Evolutionary conservation across 129 eudicot genomes (phyloP).

Genomic region (Chrysanthemum lavandulifolium): DNA sequence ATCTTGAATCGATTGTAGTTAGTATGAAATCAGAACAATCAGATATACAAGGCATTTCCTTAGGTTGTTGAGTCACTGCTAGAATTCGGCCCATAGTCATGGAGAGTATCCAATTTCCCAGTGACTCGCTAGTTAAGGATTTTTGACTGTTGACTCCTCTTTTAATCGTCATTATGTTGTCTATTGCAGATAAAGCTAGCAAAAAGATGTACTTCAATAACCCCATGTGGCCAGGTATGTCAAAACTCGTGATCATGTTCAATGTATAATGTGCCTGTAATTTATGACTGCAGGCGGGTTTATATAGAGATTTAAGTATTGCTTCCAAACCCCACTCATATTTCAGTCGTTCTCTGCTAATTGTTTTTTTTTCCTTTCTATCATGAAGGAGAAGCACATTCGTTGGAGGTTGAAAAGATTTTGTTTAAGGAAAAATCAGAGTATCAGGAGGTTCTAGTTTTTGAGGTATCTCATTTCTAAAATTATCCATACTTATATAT

Average conservation of each 20-base stretch:
- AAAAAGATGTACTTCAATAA: slow-evolving; percentile 75
- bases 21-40: too few relatives aligned
- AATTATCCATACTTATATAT: background rate
- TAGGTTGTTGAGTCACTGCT: too few relatives aligned
- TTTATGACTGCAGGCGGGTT: background rate
- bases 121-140: background rate
- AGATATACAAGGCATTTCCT: too few relatives aligned
- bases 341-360: too few relatives aligned
- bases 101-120: background rate
- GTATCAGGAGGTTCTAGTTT: slow-evolving; percentile 92
- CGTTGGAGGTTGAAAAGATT: slow-evolving; percentile 68
- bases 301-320: background rate
- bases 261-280: too few relatives aligned
- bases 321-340: background rate
- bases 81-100: too few relatives aligned
- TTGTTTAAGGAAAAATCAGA: slow-evolving; percentile 72
- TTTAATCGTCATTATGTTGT: slow-evolving; percentile 4
- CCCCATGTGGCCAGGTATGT: slow-evolving; percentile 99
- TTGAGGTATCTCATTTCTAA: slow-evolving; percentile 54
- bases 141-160: slow-evolving; percentile 3
- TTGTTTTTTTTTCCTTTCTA: background rate
- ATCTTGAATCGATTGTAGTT: too few relatives aligned
- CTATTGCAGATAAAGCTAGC: slow-evolving; percentile 42
- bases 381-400: slow-evolving; percentile 94
- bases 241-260: too few relatives aligned